Evolutionary conservation across 2,329 filamentous ascomycete genomes (phyloP).

Genomic region (Akanthomyces muscarius): DNA sequence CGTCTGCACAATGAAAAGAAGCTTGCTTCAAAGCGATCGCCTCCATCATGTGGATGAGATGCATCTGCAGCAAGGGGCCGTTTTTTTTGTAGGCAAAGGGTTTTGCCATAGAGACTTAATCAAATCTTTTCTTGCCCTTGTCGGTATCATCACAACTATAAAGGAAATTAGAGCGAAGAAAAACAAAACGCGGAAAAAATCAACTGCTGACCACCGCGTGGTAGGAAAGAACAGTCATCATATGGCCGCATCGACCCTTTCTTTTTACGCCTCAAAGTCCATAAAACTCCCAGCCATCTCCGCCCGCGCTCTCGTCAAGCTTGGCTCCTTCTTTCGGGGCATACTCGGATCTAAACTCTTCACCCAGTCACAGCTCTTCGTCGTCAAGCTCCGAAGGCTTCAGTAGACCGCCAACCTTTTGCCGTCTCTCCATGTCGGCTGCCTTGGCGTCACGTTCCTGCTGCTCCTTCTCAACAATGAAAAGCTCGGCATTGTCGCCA

Average conservation of each 20-base stretch:
- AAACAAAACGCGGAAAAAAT: not conserved
- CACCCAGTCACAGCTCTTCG: constrained; percentile 80
- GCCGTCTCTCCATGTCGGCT: constrained; percentile 83
- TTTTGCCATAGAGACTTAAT: not conserved
- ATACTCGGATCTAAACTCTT: constrained; percentile 63
- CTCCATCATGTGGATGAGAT: not conserved
- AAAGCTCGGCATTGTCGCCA: constrained; percentile 91
- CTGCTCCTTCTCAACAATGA: constrained; percentile 90
- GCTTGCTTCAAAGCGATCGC: not conserved
- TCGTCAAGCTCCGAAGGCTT: constrained; percentile 97
- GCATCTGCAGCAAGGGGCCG: not conserved
- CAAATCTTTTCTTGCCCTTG: constrained; percentile 10
- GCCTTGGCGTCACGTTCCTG: constrained; percentile 80
- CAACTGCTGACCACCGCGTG: not conserved
- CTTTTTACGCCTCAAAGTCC: constrained; percentile 41
- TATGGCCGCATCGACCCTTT: not conserved
- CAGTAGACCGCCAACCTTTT: constrained; percentile 91
- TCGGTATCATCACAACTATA: constrained; percentile 19
- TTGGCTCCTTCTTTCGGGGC: constrained; percentile 34
- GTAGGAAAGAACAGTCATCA: constrained; percentile 1
- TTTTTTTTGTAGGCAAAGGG: not conserved
- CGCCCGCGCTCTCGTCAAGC: constrained; percentile 26
- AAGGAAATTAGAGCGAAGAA: constrained; percentile 15
- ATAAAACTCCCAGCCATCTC: constrained; percentile 64
- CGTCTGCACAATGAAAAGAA: not conserved